Evolutionary conservation across 176 grass and related monocot species (phyloP).

Genomic region (sorghum (Sorghum bicolor)): DNA sequence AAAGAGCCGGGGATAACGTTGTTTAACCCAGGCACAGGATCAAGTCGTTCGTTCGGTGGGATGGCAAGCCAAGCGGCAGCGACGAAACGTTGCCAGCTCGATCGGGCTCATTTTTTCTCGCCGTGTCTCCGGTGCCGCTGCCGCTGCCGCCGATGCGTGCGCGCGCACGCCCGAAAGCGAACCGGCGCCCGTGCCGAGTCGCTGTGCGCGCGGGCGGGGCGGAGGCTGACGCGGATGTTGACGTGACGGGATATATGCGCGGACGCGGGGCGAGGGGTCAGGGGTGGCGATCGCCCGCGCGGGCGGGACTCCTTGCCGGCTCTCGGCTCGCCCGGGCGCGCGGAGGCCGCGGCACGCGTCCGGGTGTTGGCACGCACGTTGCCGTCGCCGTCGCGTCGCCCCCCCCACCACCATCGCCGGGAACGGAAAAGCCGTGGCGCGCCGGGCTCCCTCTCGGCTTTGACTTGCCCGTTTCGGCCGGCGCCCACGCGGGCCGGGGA

Average conservation of each 20-base stretch:
- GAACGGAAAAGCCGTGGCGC: constrained; percentile 7
- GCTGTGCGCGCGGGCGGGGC: not conserved
- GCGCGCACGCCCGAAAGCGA: not conserved
- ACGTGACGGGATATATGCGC: not conserved
- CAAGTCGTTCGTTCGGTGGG: fast-evolving
- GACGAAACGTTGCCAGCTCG: not conserved
- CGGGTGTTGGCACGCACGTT: not conserved
- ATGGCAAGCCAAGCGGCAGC: not conserved
- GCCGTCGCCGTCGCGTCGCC: constrained; percentile 11
- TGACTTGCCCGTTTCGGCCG: constrained; percentile 24
- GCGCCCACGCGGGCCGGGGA: not conserved
- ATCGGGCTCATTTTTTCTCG: not conserved
- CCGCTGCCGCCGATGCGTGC: not conserved
- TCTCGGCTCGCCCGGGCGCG: not conserved
- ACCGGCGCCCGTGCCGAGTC: not conserved
- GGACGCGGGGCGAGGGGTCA: not conserved
- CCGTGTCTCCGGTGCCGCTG: not conserved
- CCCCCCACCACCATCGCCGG: not conserved
- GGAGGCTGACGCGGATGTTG: not conserved
- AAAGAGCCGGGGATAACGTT: not conserved
- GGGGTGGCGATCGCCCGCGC: not conserved
- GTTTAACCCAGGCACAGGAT: not conserved
- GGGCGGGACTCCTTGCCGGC: not conserved
- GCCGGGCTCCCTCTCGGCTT: not conserved
- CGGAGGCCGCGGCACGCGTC: too few species aligned